phyloP scores from a whole-genome alignment of 305 asterid genomes.

The Solanum hybrid region DNA sequence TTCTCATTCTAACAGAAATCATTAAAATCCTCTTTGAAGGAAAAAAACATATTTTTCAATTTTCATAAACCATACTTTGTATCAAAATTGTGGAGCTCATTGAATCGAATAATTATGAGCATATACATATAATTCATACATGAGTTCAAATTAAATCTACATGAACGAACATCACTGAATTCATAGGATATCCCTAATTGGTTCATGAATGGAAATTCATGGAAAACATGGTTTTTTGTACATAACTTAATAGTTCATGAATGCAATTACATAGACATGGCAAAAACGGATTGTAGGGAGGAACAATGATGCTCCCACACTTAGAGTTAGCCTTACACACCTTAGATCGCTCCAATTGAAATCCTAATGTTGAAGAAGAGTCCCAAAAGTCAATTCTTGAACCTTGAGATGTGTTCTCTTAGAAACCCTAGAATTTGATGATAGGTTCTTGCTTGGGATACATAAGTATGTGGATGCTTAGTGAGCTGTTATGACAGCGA shows the following conservation, averaged over 20 bases:
- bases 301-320: background rate
- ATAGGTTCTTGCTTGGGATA: background rate
- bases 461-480: background rate
- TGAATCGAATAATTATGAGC: background rate
- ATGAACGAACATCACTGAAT: background rate
- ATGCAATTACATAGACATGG: background rate
- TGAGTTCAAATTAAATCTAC: background rate
- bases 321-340: background rate
- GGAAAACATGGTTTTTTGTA: background rate
- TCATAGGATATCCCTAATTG: background rate
- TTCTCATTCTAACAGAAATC: background rate
- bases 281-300: background rate
- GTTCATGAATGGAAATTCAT: background rate
- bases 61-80: background rate
- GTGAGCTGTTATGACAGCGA: background rate
- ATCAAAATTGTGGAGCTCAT: background rate
- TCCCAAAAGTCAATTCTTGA: background rate
- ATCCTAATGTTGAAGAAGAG: background rate
- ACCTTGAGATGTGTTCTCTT: background rate
- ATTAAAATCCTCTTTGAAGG: background rate
- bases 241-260: background rate
- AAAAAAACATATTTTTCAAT: background rate
- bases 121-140: background rate
- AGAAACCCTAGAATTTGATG: background rate
- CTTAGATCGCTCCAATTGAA: background rate